Evolutionary conservation across 768 basidiomycete genomes (phyloP).

Genomic region (Rhodotorula graminis): DNA sequence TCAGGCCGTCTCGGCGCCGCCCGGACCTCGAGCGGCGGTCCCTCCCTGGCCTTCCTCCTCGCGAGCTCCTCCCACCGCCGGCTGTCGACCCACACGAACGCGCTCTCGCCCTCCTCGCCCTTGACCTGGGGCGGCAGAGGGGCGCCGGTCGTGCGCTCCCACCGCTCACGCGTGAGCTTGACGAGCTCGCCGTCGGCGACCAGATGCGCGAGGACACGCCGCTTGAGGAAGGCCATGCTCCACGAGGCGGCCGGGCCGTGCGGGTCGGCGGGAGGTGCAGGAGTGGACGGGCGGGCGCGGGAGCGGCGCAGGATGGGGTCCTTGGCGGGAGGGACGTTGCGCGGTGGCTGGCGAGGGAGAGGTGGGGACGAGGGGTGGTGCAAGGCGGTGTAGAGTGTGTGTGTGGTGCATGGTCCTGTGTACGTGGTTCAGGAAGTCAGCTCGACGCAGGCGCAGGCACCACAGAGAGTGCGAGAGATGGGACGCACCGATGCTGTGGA

Average conservation of each 20-base stretch:
- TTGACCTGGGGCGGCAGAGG: no score
- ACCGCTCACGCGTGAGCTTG: constrained; percentile 5
- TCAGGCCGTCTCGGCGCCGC: no score
- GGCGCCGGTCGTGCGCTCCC: not conserved
- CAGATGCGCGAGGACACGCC: not conserved
- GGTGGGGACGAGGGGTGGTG: not conserved
- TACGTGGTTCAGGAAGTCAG: not conserved
- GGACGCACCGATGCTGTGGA: not conserved
- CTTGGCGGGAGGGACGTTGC: not conserved
- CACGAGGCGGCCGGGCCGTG: not conserved
- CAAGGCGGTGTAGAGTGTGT: not conserved
- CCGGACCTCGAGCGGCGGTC: no score
- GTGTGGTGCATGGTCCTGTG: not conserved
- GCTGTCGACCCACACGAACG: no score
- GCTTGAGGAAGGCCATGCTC: constrained; percentile 17
- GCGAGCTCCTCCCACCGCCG: no score
- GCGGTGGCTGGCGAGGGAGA: not conserved
- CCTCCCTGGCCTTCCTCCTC: no score
- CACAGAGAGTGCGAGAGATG: not conserved
- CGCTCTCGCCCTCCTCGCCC: no score
- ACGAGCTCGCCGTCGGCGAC: constrained; percentile 5
- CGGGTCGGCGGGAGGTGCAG: not conserved
- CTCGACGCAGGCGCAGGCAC: not conserved
- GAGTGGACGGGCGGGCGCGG: not conserved
- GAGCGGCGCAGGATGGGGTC: not conserved